Evolutionary conservation across 164 flowering plant species (phyloP), one percentile per base, ranked within the genome.

Genomic region (Piper betle): DNA sequence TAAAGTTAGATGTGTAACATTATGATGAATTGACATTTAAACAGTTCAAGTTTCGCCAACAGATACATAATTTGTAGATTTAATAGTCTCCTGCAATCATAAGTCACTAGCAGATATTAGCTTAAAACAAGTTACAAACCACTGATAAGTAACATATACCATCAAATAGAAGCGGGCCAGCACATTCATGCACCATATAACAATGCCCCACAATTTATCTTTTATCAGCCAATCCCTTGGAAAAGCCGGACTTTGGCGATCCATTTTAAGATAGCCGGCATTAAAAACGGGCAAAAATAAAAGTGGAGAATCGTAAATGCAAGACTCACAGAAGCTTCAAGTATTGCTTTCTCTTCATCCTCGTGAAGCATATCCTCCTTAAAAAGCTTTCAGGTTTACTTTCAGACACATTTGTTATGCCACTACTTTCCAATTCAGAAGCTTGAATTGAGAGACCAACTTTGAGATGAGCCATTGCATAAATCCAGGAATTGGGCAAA

Each of bases 401-500:
- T 19, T 52, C 60, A 3, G 74, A 68, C 53, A 73, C 62, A 64
- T 72, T 53, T 25, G 72, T 17, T 37, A 39, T 60, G 59, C 52
- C 74, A 58, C 57, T 62, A 17, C 66, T 58, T 53, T 75, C 83
- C 39, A 60, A 73, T 66, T 79, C 79, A 69, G 86, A 71, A 85
- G 78, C 69, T 75, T 80, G 67, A 72, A 72, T 61, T 83, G 91
- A 64, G 89, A 88, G 75, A 84, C 83, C 80, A 92, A 77, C 82
- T 92, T 92, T 52, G 91, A 74, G 17, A 83, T 72, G 38, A 92
- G 87, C 96, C 98, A 92, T 68, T 78, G 82, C 88, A 87, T 82
- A 73, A 42, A 92, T 33, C 98, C 96, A 6, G 95, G 93, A 64
- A 88, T 84, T 52, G 98, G 98, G 68, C 98, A 87, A 37, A 92